Base-by-base conservation (phyloP, 2,329 filamentous ascomycete genomes). In the Fusarium dimerum region DNA sequence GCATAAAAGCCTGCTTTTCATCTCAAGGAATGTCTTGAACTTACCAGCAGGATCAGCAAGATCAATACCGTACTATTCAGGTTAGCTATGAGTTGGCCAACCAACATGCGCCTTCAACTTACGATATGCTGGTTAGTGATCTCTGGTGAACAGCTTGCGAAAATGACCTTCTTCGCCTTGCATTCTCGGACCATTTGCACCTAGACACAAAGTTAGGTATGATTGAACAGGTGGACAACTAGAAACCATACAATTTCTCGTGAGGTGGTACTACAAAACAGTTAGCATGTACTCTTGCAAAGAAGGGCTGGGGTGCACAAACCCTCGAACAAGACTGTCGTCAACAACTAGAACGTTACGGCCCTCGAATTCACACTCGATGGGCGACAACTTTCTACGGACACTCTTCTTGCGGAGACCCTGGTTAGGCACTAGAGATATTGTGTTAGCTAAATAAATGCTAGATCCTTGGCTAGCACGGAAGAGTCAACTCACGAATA, bases 41-140 rank as follows among this genome's bases (percentile, higher is more conserved):
- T 56, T 64, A 70, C 71, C 53, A 57, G 61, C 50, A 13, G 71
- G 73, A 34, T 73, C 70, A 17, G 76, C 77, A 13, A 79, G 71
- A 47, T 80, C 76, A 47, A 79, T 79, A 40, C 77, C 77, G 57
- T 78, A 72, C 66, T 74, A 18, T 2, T 43, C 4, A 13, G n/a
- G 10, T 17, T 45, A 40, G 34, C 57, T 43, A 61, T 44, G 29
- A 20, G 26, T 26, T 5, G 17, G 50, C 20, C 30, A 11, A 5
- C 20, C 20, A 26, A 26, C 20, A 26, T 7, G 20, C 20, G 7
- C 7, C 20, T 26, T 7, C 20, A 20, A 69, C 73, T 87, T 73
- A 94, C 94, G 62, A 97, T 91, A 67, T 97, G 92, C 2, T 90
- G 88, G 68, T 95, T 84, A 12, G 84, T 91, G 70, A 95, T 90